phyloP scores from a whole-genome alignment of 345 rosid species.

The Eucalyptus caleyi region DNA sequence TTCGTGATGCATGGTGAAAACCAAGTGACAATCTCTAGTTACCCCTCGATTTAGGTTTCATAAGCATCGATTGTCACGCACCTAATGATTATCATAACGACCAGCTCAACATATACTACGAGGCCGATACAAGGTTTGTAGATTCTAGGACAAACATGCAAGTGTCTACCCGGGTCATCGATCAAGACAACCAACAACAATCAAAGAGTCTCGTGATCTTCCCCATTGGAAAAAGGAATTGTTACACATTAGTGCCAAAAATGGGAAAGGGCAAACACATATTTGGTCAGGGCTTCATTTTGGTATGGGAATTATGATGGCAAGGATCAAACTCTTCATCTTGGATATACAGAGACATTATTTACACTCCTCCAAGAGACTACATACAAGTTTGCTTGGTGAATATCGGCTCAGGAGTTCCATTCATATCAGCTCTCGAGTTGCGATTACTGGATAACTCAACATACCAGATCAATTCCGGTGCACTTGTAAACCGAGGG shows the following conservation, averaged over 20 bases:
- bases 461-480: neutral
- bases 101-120: neutral
- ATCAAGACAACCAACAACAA: too few species aligned
- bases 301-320: constrained; percentile 46
- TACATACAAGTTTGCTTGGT: constrained; percentile 29
- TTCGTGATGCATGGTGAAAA: neutral
- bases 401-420: constrained; percentile 30
- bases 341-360: constrained; percentile 3
- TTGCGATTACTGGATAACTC: neutral
- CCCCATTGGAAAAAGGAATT: constrained; percentile 17
- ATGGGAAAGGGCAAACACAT: neutral
- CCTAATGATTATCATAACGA: neutral
- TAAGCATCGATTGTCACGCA: constrained; percentile 8
- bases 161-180: neutral
- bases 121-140: neutral
- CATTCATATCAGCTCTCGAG: constrained; percentile 46
- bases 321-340: neutral
- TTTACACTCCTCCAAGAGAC: constrained; percentile 12
- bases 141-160: neutral
- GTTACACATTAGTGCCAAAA: constrained; percentile 4
- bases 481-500: neutral
- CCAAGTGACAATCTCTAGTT: neutral
- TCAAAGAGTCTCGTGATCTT: constrained; percentile 1
- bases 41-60: neutral
- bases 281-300: constrained; percentile 37